phyloP scores from a whole-genome alignment of 2,329 filamentous ascomycete genomes.

The Periconia sp. region DNA sequence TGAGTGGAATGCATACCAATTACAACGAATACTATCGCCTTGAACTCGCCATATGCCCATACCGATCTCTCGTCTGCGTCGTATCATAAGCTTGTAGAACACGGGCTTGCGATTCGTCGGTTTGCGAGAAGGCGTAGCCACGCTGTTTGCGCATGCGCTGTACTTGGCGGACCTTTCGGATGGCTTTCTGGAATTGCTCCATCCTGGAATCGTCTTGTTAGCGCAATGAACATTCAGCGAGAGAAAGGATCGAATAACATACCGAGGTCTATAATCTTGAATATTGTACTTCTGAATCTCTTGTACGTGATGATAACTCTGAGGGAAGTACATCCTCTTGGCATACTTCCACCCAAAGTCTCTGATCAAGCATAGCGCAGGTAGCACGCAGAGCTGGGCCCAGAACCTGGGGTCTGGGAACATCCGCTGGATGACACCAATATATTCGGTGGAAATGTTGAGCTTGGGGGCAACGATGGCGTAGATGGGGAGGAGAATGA shows the following conservation, averaged over 20 bases:
- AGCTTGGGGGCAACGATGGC: conserved; percentile 83
- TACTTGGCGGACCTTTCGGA: conserved; percentile 96
- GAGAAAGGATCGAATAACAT: conserved; percentile 46
- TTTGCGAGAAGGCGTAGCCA: conserved; percentile 97
- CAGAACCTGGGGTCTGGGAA: conserved; percentile 88
- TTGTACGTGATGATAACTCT: conserved; percentile 97
- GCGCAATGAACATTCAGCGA: not conserved
- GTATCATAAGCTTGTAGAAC: conserved; percentile 98
- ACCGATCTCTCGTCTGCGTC: conserved; percentile 85
- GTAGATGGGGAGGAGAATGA: conserved; percentile 87
- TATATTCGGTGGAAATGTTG: conserved; percentile 81
- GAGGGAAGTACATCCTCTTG: conserved; percentile 95
- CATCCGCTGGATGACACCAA: conserved; percentile 79
- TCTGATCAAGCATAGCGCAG: conserved; percentile 79
- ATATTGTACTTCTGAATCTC: conserved; percentile 99
- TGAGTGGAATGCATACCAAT: not conserved
- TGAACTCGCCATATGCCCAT: conserved; percentile 89
- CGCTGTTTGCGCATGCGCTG: conserved; percentile 99
- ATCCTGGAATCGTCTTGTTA: conserved; percentile 64
- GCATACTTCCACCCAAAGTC: conserved; percentile 98
- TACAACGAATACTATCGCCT: conserved; percentile 23
- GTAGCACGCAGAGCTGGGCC: conserved; percentile 82
- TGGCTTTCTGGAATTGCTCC: conserved; percentile 99
- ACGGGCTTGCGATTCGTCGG: conserved; percentile 93
- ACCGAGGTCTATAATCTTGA: conserved; percentile 96